Conservation (phyloP, 768 basidiomycete genomes). For the Fomitopsis serialis region DNA sequence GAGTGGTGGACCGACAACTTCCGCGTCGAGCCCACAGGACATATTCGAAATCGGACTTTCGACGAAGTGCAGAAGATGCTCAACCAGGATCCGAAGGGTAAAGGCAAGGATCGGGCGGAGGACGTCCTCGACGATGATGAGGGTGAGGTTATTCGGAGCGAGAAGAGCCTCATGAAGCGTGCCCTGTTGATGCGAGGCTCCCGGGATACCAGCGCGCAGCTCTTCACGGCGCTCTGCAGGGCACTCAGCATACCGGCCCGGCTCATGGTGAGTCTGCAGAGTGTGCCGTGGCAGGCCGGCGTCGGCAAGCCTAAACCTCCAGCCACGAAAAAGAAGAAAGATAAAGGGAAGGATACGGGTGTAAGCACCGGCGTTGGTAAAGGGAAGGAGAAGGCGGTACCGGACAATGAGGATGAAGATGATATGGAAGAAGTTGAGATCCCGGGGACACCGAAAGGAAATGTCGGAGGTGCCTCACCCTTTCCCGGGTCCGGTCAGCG, state of each 20-base stretch:
- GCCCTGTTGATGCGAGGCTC: conserved; percentile 75
- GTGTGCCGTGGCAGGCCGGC: conserved; percentile 82
- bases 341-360: conserved; percentile 25
- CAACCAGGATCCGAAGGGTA: conserved; percentile 15
- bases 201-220: conserved; percentile 81
- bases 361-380: neutral
- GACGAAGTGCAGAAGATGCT: conserved; percentile 53
- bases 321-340: conserved; percentile 36
- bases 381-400: conserved; percentile 64
- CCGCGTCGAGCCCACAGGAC: conserved; percentile 59
- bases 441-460: conserved; percentile 7
- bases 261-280: conserved; percentile 85
- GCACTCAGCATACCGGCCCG: conserved; percentile 83
- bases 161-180: conserved; percentile 92
- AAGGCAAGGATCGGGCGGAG: conserved; percentile 23
- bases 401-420: conserved; percentile 37
- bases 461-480: conserved; percentile 17
- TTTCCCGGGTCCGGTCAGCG: conserved; percentile 38
- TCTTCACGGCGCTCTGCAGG: conserved; percentile 88
- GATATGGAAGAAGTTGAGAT: conserved; percentile 32
- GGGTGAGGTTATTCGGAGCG: conserved; percentile 64
- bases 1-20: conserved; percentile 83
- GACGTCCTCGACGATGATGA: conserved; percentile 37
- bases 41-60: conserved; percentile 72
- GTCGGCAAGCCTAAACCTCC: conserved; percentile 51